Evolutionary conservation across 2,329 filamentous ascomycete species (phyloP).

Genomic region (Dactylellina cionopaga): DNA sequence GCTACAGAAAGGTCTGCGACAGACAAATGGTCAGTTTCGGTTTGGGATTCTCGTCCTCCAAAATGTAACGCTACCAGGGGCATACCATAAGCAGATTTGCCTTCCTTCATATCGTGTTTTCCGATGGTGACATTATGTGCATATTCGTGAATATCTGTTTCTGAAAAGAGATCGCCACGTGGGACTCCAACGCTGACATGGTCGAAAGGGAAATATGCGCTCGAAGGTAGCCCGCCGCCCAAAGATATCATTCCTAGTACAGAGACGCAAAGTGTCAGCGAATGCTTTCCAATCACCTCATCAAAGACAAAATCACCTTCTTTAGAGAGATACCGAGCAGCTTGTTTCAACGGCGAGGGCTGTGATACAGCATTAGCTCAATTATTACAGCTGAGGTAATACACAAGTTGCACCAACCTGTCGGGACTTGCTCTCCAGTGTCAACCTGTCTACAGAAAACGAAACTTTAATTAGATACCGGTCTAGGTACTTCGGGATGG

Average conservation of each 20-base stretch:
- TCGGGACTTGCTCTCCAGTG: slow-evolving; percentile 45
- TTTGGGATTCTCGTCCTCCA: slow-evolving; percentile 17
- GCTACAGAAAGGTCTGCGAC: slow-evolving; percentile 79
- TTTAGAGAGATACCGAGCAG: slow-evolving; percentile 41
- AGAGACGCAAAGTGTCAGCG: slow-evolving; percentile 18
- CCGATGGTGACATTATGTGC: slow-evolving; percentile 74
- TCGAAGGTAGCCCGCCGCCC: slow-evolving; percentile 87
- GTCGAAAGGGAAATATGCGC: slow-evolving; percentile 92
- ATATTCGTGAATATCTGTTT: slow-evolving; percentile 71
- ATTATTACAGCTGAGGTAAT: slow-evolving; percentile 4
- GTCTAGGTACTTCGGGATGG: not conserved
- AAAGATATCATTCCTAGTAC: slow-evolving; percentile 78
- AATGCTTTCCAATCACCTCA: not conserved
- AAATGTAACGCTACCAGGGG: not conserved
- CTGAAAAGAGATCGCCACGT: slow-evolving; percentile 73
- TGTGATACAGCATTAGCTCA: slow-evolving; percentile 28
- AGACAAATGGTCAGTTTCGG: slow-evolving; percentile 17
- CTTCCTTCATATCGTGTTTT: slow-evolving; percentile 82
- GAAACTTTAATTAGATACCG: not conserved
- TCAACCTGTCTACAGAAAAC: slow-evolving; percentile 37
- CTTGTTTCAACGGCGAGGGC: slow-evolving; percentile 51
- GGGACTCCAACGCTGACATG: slow-evolving; percentile 79
- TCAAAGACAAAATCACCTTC: slow-evolving; percentile 16
- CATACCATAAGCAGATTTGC: slow-evolving; percentile 66
- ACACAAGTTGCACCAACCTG: slow-evolving; percentile 43